Base-by-base conservation (phyloP, 192 early-diverging fungal species). In the Polychytrium aggregatum region DNA sequence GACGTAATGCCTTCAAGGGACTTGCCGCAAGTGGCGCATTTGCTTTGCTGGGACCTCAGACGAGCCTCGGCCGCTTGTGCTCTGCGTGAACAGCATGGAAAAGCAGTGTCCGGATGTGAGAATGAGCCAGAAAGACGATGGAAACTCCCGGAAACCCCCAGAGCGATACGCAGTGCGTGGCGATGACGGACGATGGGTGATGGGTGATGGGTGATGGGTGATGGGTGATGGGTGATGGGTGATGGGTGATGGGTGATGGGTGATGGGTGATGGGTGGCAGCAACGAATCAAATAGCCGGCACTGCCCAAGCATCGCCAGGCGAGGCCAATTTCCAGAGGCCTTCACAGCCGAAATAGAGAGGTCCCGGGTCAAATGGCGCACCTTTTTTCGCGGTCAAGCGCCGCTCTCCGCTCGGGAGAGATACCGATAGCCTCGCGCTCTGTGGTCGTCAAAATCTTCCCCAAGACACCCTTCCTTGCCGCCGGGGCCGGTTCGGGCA, bases 11-110 rank as follows among this genome's bases (percentile, higher is more conserved):
- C 71, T 25, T 62, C 67, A 40, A 90, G 46, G 1, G 62, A 55
- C 42, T 72, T 76, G 6, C 72, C 78, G 59, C 87, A 90, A 14
- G 68, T 65, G 10, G 72, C 59, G 48, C 76, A 76, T 47, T 79
- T 69, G 30, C 65, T 70, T 44, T 74, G 45, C 60, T 62, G 27
- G 33, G 58, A 40, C 50, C 58, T 2, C 43, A 83, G 68, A 25
- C 85, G 61, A 10, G 79, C 76, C 53, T 90, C 87, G 2, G 85
- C 85, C 2, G 87, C 87, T 44, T 71, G 57, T 1, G 85, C 85
- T 29, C 85, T 74, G 33, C 11, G 6, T 60, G 47, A 33, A 11
- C 33, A 41, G 8, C 20, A 29, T 30, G 26, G 6, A 53, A n/a
- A 52, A 17, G 7, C 4, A 16, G 7, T 41, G 40, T 21, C 40